Evolutionary conservation across 352 stramenopile species (phyloP).

Genomic region (Blastocystis sp.): DNA sequence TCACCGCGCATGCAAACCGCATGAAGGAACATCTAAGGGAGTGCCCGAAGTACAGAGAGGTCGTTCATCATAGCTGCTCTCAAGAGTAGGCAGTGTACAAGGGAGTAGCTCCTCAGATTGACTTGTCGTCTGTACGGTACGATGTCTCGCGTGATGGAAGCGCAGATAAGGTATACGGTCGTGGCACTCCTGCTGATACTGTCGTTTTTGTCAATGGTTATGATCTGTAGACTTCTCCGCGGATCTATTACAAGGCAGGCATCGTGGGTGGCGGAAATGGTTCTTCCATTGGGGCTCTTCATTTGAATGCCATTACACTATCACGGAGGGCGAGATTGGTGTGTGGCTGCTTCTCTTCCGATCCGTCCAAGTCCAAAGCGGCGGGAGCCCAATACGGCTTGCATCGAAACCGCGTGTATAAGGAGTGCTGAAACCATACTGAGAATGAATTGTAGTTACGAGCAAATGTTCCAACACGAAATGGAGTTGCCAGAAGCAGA

Average conservation of each 20-base stretch:
- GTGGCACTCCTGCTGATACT: neutral
- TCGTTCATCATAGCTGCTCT: neutral
- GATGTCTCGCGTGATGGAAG: neutral
- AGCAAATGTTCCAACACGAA: constrained; percentile 55
- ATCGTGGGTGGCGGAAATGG: constrained; percentile 53
- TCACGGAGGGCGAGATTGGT: constrained; percentile 18
- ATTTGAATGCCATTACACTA: constrained; percentile 37
- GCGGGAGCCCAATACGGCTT: constrained; percentile 33
- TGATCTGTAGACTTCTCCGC: constrained; percentile 15
- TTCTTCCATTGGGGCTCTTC: constrained; percentile 40
- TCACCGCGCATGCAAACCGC: constrained; percentile 61
- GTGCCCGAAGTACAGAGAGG: constrained; percentile 48
- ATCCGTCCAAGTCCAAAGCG: constrained; percentile 35
- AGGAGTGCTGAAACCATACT: neutral
- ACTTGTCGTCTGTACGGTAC: constrained; percentile 41
- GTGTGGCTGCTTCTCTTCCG: constrained; percentile 48
- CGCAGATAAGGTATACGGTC: neutral
- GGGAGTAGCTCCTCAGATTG: constrained; percentile 21
- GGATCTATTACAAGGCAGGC: constrained; percentile 5
- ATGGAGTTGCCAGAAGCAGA: constrained; percentile 42
- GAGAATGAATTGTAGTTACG: constrained; percentile 1
- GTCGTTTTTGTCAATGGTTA: neutral
- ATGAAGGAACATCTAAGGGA: constrained; percentile 64
- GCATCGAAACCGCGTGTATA: constrained; percentile 58
- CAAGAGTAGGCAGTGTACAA: constrained; percentile 57